A percentile compares a stretch with the other conserved stretches of the same genome.
Evolutionary conservation across 2,329 filamentous ascomycete genomes (phyloP).

Genomic region (Talaromyces amestolkiae): DNA sequence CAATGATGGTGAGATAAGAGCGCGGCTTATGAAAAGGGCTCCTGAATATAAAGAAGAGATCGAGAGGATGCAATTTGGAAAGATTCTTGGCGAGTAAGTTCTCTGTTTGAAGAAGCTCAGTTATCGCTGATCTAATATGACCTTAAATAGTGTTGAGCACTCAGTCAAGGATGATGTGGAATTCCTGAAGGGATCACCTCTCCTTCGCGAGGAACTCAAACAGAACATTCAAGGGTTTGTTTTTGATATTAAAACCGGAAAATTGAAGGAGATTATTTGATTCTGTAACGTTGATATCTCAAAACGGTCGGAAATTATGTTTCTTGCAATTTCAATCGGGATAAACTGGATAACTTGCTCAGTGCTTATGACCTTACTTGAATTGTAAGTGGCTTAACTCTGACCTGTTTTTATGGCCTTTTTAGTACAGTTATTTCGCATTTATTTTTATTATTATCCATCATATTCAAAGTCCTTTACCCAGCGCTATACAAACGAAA

Average conservation of each 20-base stretch:
- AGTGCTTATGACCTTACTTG: neutral
- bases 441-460: no score
- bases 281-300: neutral
- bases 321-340: neutral
- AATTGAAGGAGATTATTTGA: neutral
- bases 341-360: neutral
- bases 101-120: neutral
- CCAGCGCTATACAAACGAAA: no score
- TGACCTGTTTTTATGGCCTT: no score
- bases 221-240: neutral
- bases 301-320: neutral
- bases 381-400: no score
- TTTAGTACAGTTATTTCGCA: no score
- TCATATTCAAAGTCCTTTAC: no score
- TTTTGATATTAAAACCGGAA: conserved; percentile 1
- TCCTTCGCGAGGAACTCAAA: neutral
- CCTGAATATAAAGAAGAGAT: neutral
- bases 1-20: neutral
- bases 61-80: neutral
- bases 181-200: neutral
- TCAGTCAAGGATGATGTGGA: neutral
- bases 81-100: neutral
- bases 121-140: neutral
- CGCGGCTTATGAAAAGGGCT: neutral
- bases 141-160: neutral